These are phyloP conservation scores for Cladorrhinum sp. DNA, from an alignment of 2,329 filamentous ascomycete species.

Conservation along the genomic window DNA sequence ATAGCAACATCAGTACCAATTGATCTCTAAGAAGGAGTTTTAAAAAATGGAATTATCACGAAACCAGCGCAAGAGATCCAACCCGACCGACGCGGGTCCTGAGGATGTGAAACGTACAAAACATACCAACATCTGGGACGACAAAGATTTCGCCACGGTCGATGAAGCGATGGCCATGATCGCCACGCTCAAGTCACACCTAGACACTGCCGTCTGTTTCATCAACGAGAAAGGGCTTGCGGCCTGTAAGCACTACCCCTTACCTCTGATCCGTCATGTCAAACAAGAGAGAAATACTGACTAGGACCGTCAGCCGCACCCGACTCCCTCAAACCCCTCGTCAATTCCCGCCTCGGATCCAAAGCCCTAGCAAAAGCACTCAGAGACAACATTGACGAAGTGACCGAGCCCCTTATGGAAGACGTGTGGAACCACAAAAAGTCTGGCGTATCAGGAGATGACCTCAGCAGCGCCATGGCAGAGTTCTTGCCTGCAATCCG, in stretches of 20 bases:
- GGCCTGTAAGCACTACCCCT: not conserved
- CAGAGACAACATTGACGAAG: not conserved
- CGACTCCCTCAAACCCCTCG: not conserved
- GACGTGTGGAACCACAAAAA: not conserved
- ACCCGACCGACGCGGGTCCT: not conserved
- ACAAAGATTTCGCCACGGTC: not conserved
- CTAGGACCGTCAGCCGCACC: not conserved
- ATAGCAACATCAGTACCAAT: too few species aligned
- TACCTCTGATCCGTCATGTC: too few species aligned
- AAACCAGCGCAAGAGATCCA: too few species aligned
- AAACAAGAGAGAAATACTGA: too few species aligned
- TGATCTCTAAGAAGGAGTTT: not conserved
- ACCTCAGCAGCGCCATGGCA: not conserved
- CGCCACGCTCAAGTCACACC: not conserved
- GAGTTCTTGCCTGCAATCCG: not conserved
- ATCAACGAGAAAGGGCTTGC: not conserved
- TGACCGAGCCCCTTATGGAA: not conserved
- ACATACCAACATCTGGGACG: not conserved
- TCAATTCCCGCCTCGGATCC: not conserved
- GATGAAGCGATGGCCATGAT: not conserved
- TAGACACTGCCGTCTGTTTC: not conserved
- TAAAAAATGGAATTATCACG: too few species aligned
- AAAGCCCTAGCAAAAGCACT: not conserved
- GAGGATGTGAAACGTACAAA: not conserved
- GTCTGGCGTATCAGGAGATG: not conserved